Percentiles rank a stretch among this genome's conserved stretches.
phyloP scores from a whole-genome alignment of 2,329 filamentous ascomycete species.

The Exophiala spinifera region DNA sequence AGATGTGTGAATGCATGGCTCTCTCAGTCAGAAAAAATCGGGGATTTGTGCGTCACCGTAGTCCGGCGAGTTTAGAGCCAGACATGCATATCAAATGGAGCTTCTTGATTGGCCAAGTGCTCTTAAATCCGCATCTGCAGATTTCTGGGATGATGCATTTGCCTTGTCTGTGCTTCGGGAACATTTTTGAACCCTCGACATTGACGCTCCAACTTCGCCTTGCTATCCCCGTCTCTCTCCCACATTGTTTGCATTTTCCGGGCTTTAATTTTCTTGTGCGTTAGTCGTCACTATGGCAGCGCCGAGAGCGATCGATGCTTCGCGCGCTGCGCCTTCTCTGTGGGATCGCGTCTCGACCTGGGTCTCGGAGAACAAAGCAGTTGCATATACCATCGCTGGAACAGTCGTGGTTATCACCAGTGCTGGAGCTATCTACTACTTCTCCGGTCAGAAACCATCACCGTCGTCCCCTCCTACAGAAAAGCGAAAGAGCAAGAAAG shows the following conservation, averaged over 20 bases:
- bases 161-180: neutral
- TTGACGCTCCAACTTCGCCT: conserved; percentile 9
- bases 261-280: conserved; percentile 8
- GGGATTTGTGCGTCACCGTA: no score
- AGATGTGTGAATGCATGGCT: no score
- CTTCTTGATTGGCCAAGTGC: neutral
- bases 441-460: conserved; percentile 53
- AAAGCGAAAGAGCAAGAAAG: conserved; percentile 82
- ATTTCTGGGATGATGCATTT: no score
- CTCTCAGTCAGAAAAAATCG: no score
- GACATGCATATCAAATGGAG: neutral
- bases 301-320: conserved; percentile 20
- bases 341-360: conserved; percentile 90
- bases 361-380: conserved; percentile 92
- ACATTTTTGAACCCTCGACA: conserved; percentile 10
- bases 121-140: neutral
- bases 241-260: conserved; percentile 6
- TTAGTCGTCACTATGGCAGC: conserved; percentile 19
- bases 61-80: no score
- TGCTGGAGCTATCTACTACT: conserved; percentile 89
- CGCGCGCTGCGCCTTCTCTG: conserved; percentile 58
- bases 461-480: conserved; percentile 39
- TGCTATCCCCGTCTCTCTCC: conserved; percentile 7
- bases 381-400: conserved; percentile 94
- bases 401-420: conserved; percentile 88